phyloP scores from a whole-genome alignment of 2,329 filamentous ascomycete species.

The Colletotrichum higginsianum region DNA sequence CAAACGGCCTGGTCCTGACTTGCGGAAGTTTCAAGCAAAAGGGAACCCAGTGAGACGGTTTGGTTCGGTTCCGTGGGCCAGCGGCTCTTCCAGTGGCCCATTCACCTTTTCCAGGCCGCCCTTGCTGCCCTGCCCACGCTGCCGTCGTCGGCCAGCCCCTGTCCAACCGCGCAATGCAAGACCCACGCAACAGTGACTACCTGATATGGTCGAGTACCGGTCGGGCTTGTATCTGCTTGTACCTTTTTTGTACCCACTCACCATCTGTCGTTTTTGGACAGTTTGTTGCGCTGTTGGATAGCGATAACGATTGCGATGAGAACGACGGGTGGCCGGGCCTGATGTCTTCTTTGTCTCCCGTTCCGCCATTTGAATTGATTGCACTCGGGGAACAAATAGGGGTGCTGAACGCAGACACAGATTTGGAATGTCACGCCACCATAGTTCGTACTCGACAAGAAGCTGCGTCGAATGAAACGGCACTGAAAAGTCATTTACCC shows the following conservation, averaged over 20 bases:
- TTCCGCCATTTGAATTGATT: too few relatives aligned
- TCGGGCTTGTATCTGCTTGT: constrained; percentile 15
- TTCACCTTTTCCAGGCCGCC: constrained; percentile 6
- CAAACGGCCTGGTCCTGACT: constrained; percentile 22
- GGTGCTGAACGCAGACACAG: background rate
- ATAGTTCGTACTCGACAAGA: background rate
- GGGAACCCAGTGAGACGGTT: constrained; percentile 26
- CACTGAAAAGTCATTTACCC: constrained; percentile 2
- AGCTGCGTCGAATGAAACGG: constrained; percentile 21
- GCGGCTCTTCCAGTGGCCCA: constrained; percentile 1
- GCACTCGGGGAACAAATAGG: background rate
- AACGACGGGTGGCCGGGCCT: background rate
- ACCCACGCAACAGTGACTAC: constrained; percentile 9
- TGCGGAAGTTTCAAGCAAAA: constrained; percentile 29
- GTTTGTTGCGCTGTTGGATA: background rate
- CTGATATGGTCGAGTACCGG: constrained; percentile 21
- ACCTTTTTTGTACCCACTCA: background rate
- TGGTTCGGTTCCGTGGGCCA: constrained; percentile 13
- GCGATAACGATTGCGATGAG: constrained; percentile 5
- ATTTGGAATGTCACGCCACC: constrained; percentile 16
- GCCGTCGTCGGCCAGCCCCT: constrained; percentile 18
- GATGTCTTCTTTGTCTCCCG: too few relatives aligned
- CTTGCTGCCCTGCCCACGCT: constrained; percentile 16
- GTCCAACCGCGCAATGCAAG: constrained; percentile 36
- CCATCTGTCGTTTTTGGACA: too few relatives aligned